Evolutionary conservation across 495 filamentous ascomycete genomes (phyloP).

Genomic region (Bacidia gigantensis): DNA sequence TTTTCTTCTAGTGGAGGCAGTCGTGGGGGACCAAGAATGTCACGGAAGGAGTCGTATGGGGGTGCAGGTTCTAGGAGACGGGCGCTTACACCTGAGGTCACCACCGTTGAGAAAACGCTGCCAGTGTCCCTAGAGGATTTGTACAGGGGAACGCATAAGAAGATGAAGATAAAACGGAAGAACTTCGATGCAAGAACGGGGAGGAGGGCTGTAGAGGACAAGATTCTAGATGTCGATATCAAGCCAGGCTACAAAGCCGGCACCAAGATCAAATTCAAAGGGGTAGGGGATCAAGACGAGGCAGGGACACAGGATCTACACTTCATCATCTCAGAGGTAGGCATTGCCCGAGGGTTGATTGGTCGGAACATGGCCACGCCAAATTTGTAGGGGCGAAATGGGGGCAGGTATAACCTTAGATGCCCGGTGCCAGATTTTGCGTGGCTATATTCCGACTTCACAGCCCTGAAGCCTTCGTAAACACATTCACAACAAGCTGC

Average conservation of each 20-base stretch:
- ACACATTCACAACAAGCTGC: background rate
- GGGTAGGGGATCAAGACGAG: slow-evolving; percentile 92
- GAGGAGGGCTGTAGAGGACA: slow-evolving; percentile 73
- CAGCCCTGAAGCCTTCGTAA: no score
- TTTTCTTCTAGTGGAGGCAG: slow-evolving; percentile 24
- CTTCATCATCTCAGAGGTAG: slow-evolving; percentile 86
- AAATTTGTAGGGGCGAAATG: no score
- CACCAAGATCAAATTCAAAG: slow-evolving; percentile 93
- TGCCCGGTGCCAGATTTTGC: no score
- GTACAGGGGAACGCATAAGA: slow-evolving; percentile 74
- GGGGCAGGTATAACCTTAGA: no score
- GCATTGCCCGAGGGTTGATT: no score
- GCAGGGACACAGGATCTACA: slow-evolving; percentile 94
- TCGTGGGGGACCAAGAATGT: slow-evolving; percentile 25
- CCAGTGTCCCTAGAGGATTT: slow-evolving; percentile 76
- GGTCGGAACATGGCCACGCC: no score
- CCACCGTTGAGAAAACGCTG: slow-evolving; percentile 74
- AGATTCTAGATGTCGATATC: slow-evolving; percentile 82
- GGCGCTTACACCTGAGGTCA: slow-evolving; percentile 66
- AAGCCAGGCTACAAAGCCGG: slow-evolving; percentile 91
- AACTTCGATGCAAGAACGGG: slow-evolving; percentile 66
- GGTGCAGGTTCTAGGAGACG: slow-evolving; percentile 26
- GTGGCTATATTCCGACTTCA: no score
- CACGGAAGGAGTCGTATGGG: slow-evolving; percentile 18
- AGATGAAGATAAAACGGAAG: slow-evolving; percentile 95